Percentiles rank a stretch among this genome's conserved stretches.
These are phyloP conservation scores for Camelina sativa DNA, from an alignment of 345 rosid genomes.

Conservation along the genomic window DNA sequence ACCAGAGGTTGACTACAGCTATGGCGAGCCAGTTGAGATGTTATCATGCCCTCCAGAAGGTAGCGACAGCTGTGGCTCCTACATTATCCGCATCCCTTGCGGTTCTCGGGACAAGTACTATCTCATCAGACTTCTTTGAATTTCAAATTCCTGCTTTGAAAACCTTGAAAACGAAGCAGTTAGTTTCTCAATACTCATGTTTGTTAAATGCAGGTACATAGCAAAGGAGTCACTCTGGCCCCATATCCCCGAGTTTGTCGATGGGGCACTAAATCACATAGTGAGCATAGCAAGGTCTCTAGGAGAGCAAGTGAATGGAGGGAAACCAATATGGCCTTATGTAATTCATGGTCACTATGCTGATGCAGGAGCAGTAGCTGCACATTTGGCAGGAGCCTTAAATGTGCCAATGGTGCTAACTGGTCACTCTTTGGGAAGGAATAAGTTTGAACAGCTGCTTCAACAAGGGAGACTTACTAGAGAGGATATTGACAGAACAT, in stretches of 20 bases:
- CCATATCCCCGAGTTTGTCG: constrained; percentile 89
- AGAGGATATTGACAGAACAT: constrained; percentile 87
- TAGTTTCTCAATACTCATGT: constrained; percentile 31
- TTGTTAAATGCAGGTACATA: constrained; percentile 35
- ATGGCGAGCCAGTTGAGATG: constrained; percentile 94
- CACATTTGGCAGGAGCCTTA: constrained; percentile 87
- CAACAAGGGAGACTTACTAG: constrained; percentile 87
- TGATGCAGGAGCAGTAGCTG: constrained; percentile 95
- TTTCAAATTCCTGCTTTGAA: constrained; percentile 1
- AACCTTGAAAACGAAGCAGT: neutral
- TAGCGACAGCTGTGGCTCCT: constrained; percentile 75
- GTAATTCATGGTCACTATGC: constrained; percentile 97
- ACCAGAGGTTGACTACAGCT: constrained; percentile 96
- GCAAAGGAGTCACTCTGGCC: constrained; percentile 91
- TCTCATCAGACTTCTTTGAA: constrained; percentile 57
- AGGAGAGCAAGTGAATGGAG: constrained; percentile 78
- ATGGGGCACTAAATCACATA: constrained; percentile 88
- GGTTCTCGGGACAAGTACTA: constrained; percentile 83
- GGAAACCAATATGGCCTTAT: constrained; percentile 92
- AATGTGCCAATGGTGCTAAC: constrained; percentile 98
- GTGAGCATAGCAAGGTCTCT: constrained; percentile 88
- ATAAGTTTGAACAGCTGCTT: constrained; percentile 94
- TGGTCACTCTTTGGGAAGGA: constrained; percentile 96
- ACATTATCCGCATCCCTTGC: constrained; percentile 88
- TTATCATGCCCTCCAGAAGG: constrained; percentile 69